Evolutionary conservation across 192 early-diverging fungal species (phyloP), one percentile per base, ranked within the genome.

Genomic region (Cetraspora pellucida): DNA sequence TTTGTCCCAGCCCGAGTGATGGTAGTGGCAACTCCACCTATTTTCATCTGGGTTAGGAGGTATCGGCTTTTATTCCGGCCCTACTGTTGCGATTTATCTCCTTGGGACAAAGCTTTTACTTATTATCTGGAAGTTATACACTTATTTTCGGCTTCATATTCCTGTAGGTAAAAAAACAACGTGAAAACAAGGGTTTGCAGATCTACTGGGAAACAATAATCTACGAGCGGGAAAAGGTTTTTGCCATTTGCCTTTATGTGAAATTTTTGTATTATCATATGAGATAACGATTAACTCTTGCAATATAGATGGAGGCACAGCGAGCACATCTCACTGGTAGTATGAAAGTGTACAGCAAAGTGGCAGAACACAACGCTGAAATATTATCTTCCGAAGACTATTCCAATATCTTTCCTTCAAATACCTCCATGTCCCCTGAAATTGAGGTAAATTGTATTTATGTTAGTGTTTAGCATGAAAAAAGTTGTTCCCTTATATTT

Each of bases 1-100:
- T 5, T 69, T 66, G 37, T 66, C 64, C 64, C 64, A 66, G 64
- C 64, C 37, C 44, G 11, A 66, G 64, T 66, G 37, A 66, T 66
- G 10, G 37, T 66, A 46, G n/a, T 67, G 65, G 65, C 45, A 67
- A 46, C 65, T 67, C 65, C 65, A 25, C 45, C 65, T 67, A 67
- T 67, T 67, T 0, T 67, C 21, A 21, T 66, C 64, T 66, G 5
- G 64, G 44, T 46, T 66, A 66, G 64, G 64, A 66, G 64, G 25
- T 66, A 66, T 66, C 43, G 30, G 28, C 64, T 66, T 6, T 37
- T 14, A 66, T 66, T 66, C 30, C 64, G 21, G 21, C 43, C 43
- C n/a, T 25, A 66, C 13, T 23, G 37, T 66, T 66, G 64, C 64
- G 30, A 66, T 17, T 66, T 37, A 45, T 30, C 21, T 23, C 5